Evolutionary conservation across 75 land plant species (phyloP).

Genomic region (Isoetes taiwanensis): DNA sequence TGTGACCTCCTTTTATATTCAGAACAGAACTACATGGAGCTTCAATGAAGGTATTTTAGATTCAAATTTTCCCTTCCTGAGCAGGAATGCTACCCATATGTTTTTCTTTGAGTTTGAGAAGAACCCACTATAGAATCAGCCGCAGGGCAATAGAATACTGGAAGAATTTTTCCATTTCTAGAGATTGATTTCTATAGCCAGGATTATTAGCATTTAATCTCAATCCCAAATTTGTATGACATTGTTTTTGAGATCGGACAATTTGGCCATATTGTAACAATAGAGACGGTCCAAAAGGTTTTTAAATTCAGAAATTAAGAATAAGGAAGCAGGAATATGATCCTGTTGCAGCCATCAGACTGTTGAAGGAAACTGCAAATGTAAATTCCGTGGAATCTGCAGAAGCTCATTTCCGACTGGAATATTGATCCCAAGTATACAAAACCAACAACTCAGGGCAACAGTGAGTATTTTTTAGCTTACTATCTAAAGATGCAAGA

Average conservation of each 20-base stretch:
- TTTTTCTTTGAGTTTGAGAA: no score
- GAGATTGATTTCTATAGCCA: no score
- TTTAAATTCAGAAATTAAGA: slow-evolving; percentile 77
- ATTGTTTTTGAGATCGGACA: not conserved
- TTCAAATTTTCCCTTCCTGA: no score
- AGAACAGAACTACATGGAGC: no score
- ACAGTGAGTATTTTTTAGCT: no score
- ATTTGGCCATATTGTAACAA: not conserved
- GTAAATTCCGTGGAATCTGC: slow-evolving; percentile 78
- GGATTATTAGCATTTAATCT: not conserved
- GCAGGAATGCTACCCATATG: no score
- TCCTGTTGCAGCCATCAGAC: slow-evolving; percentile 45
- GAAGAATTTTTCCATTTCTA: no score
- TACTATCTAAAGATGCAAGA: no score
- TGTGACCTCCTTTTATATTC: no score
- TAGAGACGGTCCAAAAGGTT: slow-evolving; percentile 89
- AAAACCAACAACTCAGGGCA: slow-evolving; percentile 92
- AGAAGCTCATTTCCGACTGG: slow-evolving; percentile 84
- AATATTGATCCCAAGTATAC: slow-evolving; percentile 95
- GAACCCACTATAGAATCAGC: no score
- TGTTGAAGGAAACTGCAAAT: slow-evolving; percentile 58
- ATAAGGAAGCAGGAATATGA: slow-evolving; percentile 78
- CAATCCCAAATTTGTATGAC: not conserved
- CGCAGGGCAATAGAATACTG: no score
- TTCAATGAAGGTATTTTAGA: no score